phyloP scores from a whole-genome alignment of 805 yeast species.

The Candida oleophila region DNA sequence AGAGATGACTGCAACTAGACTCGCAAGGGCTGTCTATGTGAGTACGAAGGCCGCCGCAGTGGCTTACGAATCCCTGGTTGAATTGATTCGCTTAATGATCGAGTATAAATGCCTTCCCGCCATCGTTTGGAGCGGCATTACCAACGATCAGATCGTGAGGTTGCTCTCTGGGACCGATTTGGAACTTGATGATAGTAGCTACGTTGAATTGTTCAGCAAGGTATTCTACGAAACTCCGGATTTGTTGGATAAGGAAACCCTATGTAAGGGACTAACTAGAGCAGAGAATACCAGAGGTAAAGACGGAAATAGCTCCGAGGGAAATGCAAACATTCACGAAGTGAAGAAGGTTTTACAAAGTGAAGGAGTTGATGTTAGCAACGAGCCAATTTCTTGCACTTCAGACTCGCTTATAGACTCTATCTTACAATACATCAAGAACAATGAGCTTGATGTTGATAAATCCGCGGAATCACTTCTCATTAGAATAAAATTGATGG shows the following conservation, averaged over 20 bases:
- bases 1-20: constrained; percentile 10
- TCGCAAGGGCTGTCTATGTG: constrained; percentile 13
- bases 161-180: neutral
- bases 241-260: constrained; percentile 10
- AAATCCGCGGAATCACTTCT: constrained; percentile 27
- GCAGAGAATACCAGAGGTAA: constrained; percentile 17
- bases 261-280: constrained; percentile 6
- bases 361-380: neutral
- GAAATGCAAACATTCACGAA: constrained; percentile 7
- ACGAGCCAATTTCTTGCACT: neutral
- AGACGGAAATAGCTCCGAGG: constrained; percentile 20
- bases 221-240: constrained; percentile 12
- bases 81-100: neutral
- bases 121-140: neutral
- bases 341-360: neutral
- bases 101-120: neutral
- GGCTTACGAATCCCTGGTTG: neutral
- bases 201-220: constrained; percentile 13
- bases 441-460: constrained; percentile 21
- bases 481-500: constrained; percentile 31
- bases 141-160: neutral
- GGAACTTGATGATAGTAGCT: constrained; percentile 7
- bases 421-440: constrained; percentile 20
- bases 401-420: constrained; percentile 5
- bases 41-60: neutral